These are phyloP conservation scores for Trichoderma erinaceum DNA, from an alignment of 495 filamentous ascomycete species.

Conservation along the genomic window DNA sequence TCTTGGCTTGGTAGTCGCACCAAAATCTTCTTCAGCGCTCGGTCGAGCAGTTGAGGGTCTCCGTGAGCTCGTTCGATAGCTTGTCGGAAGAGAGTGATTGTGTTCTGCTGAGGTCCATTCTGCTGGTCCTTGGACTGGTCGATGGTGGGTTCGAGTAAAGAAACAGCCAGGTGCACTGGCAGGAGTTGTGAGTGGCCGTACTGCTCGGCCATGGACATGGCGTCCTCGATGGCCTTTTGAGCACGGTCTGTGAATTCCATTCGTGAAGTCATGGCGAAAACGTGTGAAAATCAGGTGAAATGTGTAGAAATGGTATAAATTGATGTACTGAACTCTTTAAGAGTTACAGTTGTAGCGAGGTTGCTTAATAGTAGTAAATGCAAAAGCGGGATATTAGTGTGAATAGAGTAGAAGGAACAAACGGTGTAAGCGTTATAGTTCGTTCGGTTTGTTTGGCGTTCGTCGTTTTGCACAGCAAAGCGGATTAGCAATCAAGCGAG, in stretches of 20 bases:
- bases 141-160: slow-evolving; percentile 75
- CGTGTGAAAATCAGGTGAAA: slow-evolving; percentile 17
- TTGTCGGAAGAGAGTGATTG: slow-evolving; percentile 78
- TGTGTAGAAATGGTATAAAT: no score
- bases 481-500: neutral
- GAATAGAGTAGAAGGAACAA: no score
- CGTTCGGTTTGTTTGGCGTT: neutral
- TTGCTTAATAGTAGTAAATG: neutral
- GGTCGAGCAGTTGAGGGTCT: slow-evolving; percentile 80
- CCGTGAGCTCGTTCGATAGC: slow-evolving; percentile 91
- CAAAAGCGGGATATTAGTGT: neutral
- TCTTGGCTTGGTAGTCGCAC: slow-evolving; percentile 91
- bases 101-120: slow-evolving; percentile 52
- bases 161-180: slow-evolving; percentile 81
- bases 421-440: no score
- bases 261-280: slow-evolving; percentile 39
- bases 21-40: slow-evolving; percentile 80
- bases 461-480: neutral
- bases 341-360: neutral
- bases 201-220: slow-evolving; percentile 73
- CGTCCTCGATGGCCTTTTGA: slow-evolving; percentile 78
- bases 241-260: slow-evolving; percentile 92
- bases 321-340: neutral
- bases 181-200: slow-evolving; percentile 85
- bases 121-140: slow-evolving; percentile 74